These are phyloP conservation scores for Cadophora luteo-olivacea DNA, from an alignment of 2,329 filamentous ascomycete genomes.

Conservation along the genomic window DNA sequence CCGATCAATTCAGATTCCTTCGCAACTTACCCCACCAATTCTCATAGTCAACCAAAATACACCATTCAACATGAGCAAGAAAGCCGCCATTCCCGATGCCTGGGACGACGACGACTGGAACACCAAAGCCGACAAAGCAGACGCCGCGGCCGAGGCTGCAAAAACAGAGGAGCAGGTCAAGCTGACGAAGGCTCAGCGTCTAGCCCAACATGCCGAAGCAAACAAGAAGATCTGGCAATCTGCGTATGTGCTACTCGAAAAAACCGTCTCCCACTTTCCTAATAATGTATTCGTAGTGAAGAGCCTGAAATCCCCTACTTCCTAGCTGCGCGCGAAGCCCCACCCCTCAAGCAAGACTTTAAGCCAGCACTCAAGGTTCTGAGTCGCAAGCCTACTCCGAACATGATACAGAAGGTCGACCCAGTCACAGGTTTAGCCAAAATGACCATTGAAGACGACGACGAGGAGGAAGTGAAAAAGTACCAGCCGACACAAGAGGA, in stretches of 20 bases:
- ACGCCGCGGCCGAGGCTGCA: slow-evolving; percentile 35
- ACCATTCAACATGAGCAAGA: slow-evolving; percentile 44
- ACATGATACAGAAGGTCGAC: slow-evolving; percentile 64
- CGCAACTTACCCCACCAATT: neutral
- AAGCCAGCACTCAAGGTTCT: slow-evolving; percentile 85
- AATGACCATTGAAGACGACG: slow-evolving; percentile 60
- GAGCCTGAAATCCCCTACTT: slow-evolving; percentile 77
- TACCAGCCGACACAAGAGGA: slow-evolving; percentile 75
- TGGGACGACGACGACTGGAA: slow-evolving; percentile 91
- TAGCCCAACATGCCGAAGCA: slow-evolving; percentile 80
- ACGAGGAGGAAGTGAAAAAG: slow-evolving; percentile 71
- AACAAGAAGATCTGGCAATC: slow-evolving; percentile 90
- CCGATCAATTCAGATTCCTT: neutral
- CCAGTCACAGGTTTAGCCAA: slow-evolving; percentile 55
- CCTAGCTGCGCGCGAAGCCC: slow-evolving; percentile 66
- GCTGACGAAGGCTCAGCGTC: slow-evolving; percentile 76
- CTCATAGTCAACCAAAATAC: neutral
- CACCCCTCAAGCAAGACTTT: slow-evolving; percentile 74
- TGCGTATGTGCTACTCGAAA: slow-evolving; percentile 63
- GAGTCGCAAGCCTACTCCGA: slow-evolving; percentile 76
- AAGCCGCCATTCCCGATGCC: slow-evolving; percentile 68
- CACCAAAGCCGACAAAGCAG: slow-evolving; percentile 68
- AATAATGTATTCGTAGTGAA: slow-evolving; percentile 52
- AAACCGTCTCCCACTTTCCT: neutral
- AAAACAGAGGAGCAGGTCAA: slow-evolving; percentile 39